Percentiles rank a stretch among this genome's conserved stretches.
These are phyloP conservation scores for Taphrina wiesneri DNA, from an alignment of 1,139 yeast species.

Conservation along the genomic window DNA sequence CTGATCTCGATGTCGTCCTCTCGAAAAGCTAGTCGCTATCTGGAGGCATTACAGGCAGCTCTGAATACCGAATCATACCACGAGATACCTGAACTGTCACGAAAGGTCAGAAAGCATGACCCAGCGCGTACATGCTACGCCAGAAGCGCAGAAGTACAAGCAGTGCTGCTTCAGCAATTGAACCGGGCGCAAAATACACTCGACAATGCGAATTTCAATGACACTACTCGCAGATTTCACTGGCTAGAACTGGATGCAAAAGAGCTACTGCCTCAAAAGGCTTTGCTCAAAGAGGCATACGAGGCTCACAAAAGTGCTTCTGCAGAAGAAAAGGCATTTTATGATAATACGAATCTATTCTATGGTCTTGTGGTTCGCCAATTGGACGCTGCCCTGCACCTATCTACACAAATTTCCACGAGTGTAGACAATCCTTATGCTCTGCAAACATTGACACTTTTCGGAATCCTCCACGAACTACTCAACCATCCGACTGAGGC, in stretches of 20 bases:
- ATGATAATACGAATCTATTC: background rate
- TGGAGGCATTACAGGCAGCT: background rate
- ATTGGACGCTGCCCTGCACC: background rate
- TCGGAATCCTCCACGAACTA: slow-evolving; percentile 11
- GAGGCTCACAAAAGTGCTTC: background rate
- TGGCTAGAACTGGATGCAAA: background rate
- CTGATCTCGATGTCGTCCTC: background rate
- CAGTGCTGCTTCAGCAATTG: background rate
- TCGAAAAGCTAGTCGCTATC: slow-evolving; percentile 3
- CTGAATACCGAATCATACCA: background rate
- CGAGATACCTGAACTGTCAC: slow-evolving; percentile 10
- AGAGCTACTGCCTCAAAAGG: background rate
- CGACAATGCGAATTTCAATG: slow-evolving; percentile 12
- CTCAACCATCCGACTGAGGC: background rate
- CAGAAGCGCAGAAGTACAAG: slow-evolving; percentile 13
- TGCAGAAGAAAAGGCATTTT: background rate
- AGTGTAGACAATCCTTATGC: background rate
- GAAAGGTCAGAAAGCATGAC: slow-evolving; percentile 9
- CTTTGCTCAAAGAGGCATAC: background rate
- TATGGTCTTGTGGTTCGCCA: slow-evolving; percentile 4
- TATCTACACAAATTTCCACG: background rate
- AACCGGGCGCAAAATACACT: background rate
- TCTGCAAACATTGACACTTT: background rate
- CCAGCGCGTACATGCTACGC: background rate
- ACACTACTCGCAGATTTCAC: background rate